phyloP scores from a whole-genome alignment of 148 eudicot species.

The Chenopodium formosanum region DNA sequence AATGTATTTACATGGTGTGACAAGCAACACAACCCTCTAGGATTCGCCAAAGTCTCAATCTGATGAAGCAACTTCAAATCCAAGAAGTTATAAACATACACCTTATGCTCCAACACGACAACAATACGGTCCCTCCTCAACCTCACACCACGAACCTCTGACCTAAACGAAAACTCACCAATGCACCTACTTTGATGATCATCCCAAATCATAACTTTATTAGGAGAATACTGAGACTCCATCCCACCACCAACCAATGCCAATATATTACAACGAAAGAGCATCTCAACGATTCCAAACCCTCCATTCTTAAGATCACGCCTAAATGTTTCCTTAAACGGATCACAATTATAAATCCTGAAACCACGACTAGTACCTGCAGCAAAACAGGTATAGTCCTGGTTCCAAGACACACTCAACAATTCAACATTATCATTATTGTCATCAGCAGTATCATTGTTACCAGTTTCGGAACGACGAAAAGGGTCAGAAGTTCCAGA shows the following conservation, averaged over 20 bases:
- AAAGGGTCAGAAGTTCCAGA: conserved; percentile 41
- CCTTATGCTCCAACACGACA: conserved; percentile 91
- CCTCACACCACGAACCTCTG: conserved; percentile 85
- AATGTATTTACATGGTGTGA: conserved; percentile 77
- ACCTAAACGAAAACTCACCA: conserved; percentile 88
- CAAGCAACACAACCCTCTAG: conserved; percentile 89
- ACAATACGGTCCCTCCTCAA: conserved; percentile 83
- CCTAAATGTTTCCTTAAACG: conserved; percentile 88
- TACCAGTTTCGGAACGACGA: conserved; percentile 38
- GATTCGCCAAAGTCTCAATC: conserved; percentile 82
- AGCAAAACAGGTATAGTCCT: conserved; percentile 91
- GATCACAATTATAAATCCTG: conserved; percentile 87
- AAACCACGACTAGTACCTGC: conserved; percentile 89
- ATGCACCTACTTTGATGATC: conserved; percentile 87
- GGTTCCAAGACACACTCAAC: conserved; percentile 85
- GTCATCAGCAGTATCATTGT: conserved; percentile 28
- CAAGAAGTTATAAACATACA: conserved; percentile 80
- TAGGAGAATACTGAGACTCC: conserved; percentile 80
- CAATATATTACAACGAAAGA: conserved; percentile 78
- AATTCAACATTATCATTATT: conserved; percentile 54
- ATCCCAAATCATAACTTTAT: conserved; percentile 91
- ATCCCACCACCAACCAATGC: conserved; percentile 89
- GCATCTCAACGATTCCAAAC: conserved; percentile 94
- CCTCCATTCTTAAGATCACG: conserved; percentile 88
- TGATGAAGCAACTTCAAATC: conserved; percentile 91